Base-by-base conservation (phyloP, 2,329 filamentous ascomycete genomes). In the Septoria linicola region DNA sequence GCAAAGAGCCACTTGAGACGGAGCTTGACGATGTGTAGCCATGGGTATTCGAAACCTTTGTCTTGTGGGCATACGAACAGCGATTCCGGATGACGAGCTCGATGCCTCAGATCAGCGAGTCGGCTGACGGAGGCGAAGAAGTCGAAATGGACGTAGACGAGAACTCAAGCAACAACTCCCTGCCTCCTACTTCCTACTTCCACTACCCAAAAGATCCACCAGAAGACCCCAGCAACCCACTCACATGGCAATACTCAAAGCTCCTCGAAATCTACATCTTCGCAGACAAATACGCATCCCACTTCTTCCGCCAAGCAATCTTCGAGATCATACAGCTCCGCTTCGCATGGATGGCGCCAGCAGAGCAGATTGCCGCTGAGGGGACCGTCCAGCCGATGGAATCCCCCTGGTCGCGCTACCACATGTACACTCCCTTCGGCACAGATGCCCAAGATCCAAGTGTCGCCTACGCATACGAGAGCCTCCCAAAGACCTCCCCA, bases 221-320 rank as follows among this genome's bases (percentile, higher is more conserved):
- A 11, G 43, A 16, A 6, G 44, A 48, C 11, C 34, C 21, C 5
- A 6, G 8, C 1, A 11, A 49, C 10, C 46, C 46, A 14, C 2
- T 30, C 25, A 42, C 46, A 11, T 49, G 46, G 46, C 3, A 8
- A 0, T 42, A 27, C 27, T 4, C 7, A 2, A 11, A 35, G 3
- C 46, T 49, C 8, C 25, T 49, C 19, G 39, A 37, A 1, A 10
- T 49, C 3, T 49, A 27, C 31, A 4, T 36, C 19, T 49, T 49
- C 13, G 46, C 27, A 10, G 46, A 49, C n/a, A 8, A 35, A n/a
- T 37, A 49, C 14, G 39, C 41, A 16, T 41, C 37, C 10, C 8
- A 3, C 2, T 11, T 5, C 3, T 34, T 49, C 13, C 46, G 46
- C 23, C 20, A 40, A 8, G 19, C 21, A 4, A 11, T 41, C 39